Conservation (phyloP, 345 rosid genomes). For the Pelargonium nanum region DNA sequence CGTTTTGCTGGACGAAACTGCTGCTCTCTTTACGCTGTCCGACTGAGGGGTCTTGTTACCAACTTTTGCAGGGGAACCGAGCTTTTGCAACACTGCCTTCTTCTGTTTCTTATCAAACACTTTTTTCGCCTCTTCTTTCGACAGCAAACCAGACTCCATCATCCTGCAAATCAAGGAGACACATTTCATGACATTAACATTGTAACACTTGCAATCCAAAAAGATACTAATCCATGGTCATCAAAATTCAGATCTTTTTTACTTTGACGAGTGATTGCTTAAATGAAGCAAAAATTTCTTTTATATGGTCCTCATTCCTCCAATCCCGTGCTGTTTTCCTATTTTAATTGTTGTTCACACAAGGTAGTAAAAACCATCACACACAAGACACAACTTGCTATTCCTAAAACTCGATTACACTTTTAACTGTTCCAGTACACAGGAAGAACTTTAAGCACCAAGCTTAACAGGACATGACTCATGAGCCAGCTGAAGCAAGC, state of each 20-base stretch:
- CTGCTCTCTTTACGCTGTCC: constrained; percentile 23
- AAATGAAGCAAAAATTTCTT: too few relatives aligned
- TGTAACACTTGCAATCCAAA: constrained; percentile 3
- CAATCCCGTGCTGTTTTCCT: too few relatives aligned
- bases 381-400: too few relatives aligned
- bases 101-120: constrained; percentile 56
- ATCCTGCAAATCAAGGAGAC: constrained; percentile 45
- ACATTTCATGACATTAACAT: not conserved
- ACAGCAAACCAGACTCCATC: constrained; percentile 93
- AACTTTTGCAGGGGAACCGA: constrained; percentile 45
- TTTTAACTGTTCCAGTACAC: too few relatives aligned
- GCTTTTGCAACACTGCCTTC: constrained; percentile 32
- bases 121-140: constrained; percentile 59
- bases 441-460: too few relatives aligned
- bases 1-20: constrained; percentile 30
- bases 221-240: not conserved
- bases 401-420: too few relatives aligned
- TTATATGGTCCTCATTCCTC: too few relatives aligned
- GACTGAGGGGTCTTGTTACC: constrained; percentile 26
- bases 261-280: too few relatives aligned
- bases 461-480: too few relatives aligned
- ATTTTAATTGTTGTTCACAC: too few relatives aligned
- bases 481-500: too few relatives aligned
- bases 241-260: not conserved
- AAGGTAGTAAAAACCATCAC: too few relatives aligned